Conservation (phyloP, 495 filamentous ascomycete genomes). For the Thermothielavioides terrestris region DNA sequence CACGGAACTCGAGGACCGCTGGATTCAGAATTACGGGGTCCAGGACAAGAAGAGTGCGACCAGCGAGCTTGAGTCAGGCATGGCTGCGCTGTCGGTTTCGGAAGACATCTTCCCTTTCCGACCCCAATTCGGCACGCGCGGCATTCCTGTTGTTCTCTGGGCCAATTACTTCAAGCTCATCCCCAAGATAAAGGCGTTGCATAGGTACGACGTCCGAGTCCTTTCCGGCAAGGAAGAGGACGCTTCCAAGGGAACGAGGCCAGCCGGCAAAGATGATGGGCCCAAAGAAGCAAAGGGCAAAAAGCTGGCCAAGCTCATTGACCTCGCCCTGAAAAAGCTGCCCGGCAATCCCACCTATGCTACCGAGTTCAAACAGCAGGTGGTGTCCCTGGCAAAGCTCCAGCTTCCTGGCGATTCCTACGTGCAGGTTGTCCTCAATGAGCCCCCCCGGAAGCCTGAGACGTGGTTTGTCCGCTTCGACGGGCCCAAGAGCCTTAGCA, state of each 20-base stretch:
- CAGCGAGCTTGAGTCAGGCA: conserved; percentile 6
- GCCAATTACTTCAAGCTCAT: conserved; percentile 57
- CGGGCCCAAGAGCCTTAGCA: conserved; percentile 29
- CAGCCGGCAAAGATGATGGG: conserved; percentile 14
- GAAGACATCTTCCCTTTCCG: conserved; percentile 33
- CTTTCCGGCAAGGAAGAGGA: background rate
- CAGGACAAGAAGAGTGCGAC: background rate
- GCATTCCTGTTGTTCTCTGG: conserved; percentile 45
- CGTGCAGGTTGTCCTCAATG: conserved; percentile 35
- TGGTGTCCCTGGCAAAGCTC: conserved; percentile 38
- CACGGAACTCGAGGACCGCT: conserved; percentile 28
- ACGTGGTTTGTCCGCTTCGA: conserved; percentile 38
- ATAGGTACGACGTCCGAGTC: conserved; percentile 30
- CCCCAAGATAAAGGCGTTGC: conserved; percentile 28
- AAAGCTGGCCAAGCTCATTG: conserved; percentile 47
- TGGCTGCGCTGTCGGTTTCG: conserved; percentile 23
- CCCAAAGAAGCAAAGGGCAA: conserved; percentile 35
- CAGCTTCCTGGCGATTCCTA: conserved; percentile 23
- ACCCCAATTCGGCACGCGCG: conserved; percentile 52
- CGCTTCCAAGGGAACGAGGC: background rate
- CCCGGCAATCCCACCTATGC: conserved; percentile 35
- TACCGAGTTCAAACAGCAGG: conserved; percentile 49
- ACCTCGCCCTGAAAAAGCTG: conserved; percentile 37
- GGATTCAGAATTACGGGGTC: conserved; percentile 14
- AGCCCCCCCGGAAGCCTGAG: conserved; percentile 34